phyloP scores from a whole-genome alignment of 805 yeast species.

The Metschnikowia shivogae region DNA sequence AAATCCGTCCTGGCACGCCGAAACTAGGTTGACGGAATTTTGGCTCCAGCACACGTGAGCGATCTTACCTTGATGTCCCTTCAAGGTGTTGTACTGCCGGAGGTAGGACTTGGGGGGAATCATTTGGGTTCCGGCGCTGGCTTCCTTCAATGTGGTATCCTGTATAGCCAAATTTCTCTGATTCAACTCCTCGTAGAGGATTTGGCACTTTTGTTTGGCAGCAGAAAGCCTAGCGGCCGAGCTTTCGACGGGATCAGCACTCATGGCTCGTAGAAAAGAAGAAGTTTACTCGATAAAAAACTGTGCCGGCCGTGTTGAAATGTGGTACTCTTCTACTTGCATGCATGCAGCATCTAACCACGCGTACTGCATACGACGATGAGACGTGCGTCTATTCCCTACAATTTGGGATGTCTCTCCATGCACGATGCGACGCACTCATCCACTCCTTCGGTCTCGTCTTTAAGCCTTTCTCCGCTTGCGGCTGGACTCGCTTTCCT shows the following conservation, averaged over 20 bases:
- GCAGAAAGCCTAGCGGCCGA: conserved; percentile 2
- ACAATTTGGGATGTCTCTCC: neutral
- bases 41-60: conserved; percentile 65
- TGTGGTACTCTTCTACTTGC: conserved; percentile 7
- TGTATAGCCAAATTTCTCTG: conserved; percentile 38
- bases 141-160: conserved; percentile 44
- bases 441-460: neutral
- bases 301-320: neutral
- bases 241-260: neutral
- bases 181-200: conserved; percentile 48
- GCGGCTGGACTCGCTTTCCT: neutral
- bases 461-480: conserved; percentile 1
- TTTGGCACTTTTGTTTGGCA: conserved; percentile 18
- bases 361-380: neutral
- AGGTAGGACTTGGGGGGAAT: conserved; percentile 26
- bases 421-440: neutral
- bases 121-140: conserved; percentile 31
- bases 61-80: conserved; percentile 73
- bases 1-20: conserved; percentile 85
- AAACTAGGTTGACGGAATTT: conserved; percentile 55
- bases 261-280: neutral
- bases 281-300: too few species aligned
- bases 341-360: neutral
- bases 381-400: conserved; percentile 1
- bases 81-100: conserved; percentile 36